phyloP scores from a whole-genome alignment of 441 rosid genomes.

The Eruca vesicaria region DNA sequence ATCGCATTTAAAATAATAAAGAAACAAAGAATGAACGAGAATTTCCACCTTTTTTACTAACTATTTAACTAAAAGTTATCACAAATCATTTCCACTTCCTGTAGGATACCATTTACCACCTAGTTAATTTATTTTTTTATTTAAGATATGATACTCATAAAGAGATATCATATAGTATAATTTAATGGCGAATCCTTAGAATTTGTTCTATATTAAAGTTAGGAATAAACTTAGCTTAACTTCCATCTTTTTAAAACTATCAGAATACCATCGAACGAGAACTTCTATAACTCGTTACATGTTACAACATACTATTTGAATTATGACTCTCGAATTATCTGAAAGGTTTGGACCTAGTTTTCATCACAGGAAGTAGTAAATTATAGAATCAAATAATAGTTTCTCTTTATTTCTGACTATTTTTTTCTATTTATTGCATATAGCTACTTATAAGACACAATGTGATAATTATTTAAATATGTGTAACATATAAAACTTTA shows the following conservation, averaged over 20 bases:
- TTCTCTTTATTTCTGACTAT: neutral
- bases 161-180: neutral
- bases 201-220: slow-evolving; percentile 10
- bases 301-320: neutral
- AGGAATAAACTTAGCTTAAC: slow-evolving; percentile 15
- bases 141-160: too few relatives aligned
- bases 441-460: neutral
- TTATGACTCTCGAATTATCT: neutral
- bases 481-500: neutral
- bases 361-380: neutral
- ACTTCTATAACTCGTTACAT: neutral
- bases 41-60: too few relatives aligned
- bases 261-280: neutral
- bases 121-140: too few relatives aligned
- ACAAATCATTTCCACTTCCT: too few relatives aligned
- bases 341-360: neutral
- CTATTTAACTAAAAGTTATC: too few relatives aligned
- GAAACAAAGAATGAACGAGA: too few relatives aligned
- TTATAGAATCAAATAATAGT: neutral
- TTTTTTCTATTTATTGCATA: neutral
- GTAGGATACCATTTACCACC: too few relatives aligned
- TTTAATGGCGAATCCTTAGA: neutral
- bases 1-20: too few relatives aligned
- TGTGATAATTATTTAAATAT: neutral
- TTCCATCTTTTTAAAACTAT: neutral